phyloP scores from a whole-genome alignment of 1,284 basidiomycete genomes.

The Porogramme epimiltina region DNA sequence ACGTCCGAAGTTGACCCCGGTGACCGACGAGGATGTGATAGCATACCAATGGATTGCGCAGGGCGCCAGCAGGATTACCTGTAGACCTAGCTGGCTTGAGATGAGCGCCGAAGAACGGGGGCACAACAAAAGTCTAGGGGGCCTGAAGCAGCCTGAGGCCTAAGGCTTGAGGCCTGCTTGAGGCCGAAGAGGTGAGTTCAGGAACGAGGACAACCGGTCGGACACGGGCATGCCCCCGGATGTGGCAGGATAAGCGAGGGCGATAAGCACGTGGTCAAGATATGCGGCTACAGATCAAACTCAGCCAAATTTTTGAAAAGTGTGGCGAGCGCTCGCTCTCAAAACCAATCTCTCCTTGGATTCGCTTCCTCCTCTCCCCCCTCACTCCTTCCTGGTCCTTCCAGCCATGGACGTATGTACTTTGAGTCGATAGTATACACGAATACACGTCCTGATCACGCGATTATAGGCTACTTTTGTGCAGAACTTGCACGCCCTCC shows the following conservation, averaged over 20 bases:
- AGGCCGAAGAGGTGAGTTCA: too few species aligned
- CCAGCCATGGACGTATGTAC: conserved; percentile 32
- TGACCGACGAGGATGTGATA: too few species aligned
- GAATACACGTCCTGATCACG: conserved; percentile 5
- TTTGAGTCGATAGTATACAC: background rate
- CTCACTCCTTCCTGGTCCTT: conserved; percentile 9
- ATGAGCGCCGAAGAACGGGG: too few species aligned
- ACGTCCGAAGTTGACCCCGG: too few species aligned
- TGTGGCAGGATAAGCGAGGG: conserved; percentile 3
- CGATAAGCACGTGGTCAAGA: conserved; percentile 20
- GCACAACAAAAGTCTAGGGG: too few species aligned
- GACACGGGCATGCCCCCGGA: background rate
- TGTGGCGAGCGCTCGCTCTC: conserved; percentile 6
- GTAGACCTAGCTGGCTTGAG: too few species aligned
- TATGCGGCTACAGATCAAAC: conserved; percentile 18
- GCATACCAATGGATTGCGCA: too few species aligned
- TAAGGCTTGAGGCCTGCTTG: too few species aligned
- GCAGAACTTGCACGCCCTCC: conserved; percentile 81
- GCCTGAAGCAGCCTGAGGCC: too few species aligned
- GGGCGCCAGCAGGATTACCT: too few species aligned
- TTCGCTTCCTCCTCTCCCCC: conserved; percentile 10
- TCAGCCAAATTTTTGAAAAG: conserved; percentile 33
- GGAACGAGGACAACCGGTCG: too few species aligned
- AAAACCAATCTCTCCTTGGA: conserved; percentile 13
- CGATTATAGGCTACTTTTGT: conserved; percentile 61